Percentiles rank a stretch among this genome's conserved stretches.
Evolutionary conservation across 2,329 filamentous ascomycete species (phyloP).

Genomic region (Aspergillus hortae): DNA sequence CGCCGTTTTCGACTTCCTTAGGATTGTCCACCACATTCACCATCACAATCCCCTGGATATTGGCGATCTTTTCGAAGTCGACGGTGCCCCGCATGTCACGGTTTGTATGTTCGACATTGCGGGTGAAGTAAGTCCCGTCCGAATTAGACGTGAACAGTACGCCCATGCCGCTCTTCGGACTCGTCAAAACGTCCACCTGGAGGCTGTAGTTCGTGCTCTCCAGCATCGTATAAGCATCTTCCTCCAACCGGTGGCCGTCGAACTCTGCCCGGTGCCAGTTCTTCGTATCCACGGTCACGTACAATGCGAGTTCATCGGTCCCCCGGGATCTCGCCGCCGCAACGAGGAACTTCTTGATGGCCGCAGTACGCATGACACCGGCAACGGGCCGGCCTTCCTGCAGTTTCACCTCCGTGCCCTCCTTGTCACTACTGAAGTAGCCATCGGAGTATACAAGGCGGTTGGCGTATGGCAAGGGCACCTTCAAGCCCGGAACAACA

Average conservation of each 20-base stretch:
- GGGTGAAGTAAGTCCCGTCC: constrained; percentile 92
- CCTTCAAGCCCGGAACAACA: constrained; percentile 70
- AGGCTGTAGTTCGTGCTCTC: constrained; percentile 98
- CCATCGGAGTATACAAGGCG: constrained; percentile 77
- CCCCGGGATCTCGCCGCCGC: constrained; percentile 74
- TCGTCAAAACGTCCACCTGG: constrained; percentile 86
- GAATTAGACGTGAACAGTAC: constrained; percentile 94
- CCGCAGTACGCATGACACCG: constrained; percentile 76
- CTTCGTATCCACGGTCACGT: constrained; percentile 76
- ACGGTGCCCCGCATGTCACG: constrained; percentile 71
- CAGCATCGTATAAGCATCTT: constrained; percentile 84
- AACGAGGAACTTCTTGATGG: constrained; percentile 82
- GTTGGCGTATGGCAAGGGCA: constrained; percentile 68
- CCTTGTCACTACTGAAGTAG: constrained; percentile 64
- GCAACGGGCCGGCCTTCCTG: constrained; percentile 69
- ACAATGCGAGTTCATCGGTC: constrained; percentile 88
- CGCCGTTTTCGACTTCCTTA: constrained; percentile 61
- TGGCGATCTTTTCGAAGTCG: constrained; percentile 91
- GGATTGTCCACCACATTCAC: constrained; percentile 88
- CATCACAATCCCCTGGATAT: constrained; percentile 87
- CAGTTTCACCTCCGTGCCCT: constrained; percentile 67
- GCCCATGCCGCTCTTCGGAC: constrained; percentile 67
- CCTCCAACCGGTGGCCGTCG: constrained; percentile 77
- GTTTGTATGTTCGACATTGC: constrained; percentile 90
- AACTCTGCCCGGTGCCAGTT: constrained; percentile 93